Base-by-base conservation (phyloP, 176 grass and related monocot species). In the Avena eriantha region DNA sequence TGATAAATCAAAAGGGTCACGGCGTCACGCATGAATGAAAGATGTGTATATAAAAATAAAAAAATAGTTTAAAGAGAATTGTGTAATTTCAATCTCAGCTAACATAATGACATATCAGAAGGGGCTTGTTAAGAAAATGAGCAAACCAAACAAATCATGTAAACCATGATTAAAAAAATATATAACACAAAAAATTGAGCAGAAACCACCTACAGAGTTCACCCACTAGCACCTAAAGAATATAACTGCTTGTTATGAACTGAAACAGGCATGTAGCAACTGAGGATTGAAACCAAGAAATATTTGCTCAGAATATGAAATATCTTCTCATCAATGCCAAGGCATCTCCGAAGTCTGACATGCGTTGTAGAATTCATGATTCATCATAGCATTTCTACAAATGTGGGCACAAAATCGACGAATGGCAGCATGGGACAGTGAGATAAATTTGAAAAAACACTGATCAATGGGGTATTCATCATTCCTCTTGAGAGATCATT, bases 291-390 rank as follows among this genome's bases (percentile, higher is more conserved):
- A 59, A 59, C 57, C 0, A 59, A 59, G 10, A 58, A 12, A 7
- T 11, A 22, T 11, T 4, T 59, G 57, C 57, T 59, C 57, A 59
- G 57, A 59, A 22, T 59, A 59, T 59, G 21, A 59, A 59, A 59
- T 59, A 59, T 59, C 57, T 59, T 59, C 57, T 59, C 57, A 59
- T 59, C 57, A 59, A 59, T 59, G 57, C 57, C 82, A 34, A 33
- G 63, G 63, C 63, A 66, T 34, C 63, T 66, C 63, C 6, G 63
- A 66, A 66, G 63, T 66, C 26, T 66, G 63, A 66, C 29, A 34
- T 66, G 22, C 63, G 63, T 66, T 29, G 63, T 34, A 66, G 24
- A 66, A 31, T 33, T 66, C 63, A 31, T 7, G 4, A 33, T 33
- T 66, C 63, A 66, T 66, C 63, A 66, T 16, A 7, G 24, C 63